Conservation (phyloP, 2,329 filamentous ascomycete species). For the Claviceps fusiformis region DNA sequence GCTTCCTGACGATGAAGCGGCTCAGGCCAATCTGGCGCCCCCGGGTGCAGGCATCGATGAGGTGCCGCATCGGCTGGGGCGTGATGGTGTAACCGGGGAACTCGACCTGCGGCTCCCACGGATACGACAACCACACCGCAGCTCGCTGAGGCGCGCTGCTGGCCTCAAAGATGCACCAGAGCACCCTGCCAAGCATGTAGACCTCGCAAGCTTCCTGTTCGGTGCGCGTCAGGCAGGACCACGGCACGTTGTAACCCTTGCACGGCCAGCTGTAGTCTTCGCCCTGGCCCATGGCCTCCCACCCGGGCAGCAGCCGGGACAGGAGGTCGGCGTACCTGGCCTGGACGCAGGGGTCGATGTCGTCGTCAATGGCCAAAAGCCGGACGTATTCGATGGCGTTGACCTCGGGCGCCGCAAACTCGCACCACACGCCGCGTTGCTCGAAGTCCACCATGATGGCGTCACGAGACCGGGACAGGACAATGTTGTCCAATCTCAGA, state of each 20-base stretch:
- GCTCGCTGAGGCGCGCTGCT: constrained; percentile 42
- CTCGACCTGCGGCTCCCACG: constrained; percentile 39
- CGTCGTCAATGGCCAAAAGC: constrained; percentile 37
- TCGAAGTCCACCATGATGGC: constrained; percentile 48
- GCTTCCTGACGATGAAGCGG: constrained; percentile 28
- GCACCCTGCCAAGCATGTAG: constrained; percentile 47
- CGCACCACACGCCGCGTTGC: constrained; percentile 49
- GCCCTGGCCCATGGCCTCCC: constrained; percentile 24
- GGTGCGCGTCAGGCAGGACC: constrained; percentile 34
- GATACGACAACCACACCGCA: constrained; percentile 46
- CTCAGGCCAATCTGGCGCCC: constrained; percentile 33
- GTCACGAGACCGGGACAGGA: constrained; percentile 33
- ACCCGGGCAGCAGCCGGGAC: constrained; percentile 30
- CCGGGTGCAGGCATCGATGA: constrained; percentile 39
- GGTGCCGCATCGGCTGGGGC: constrained; percentile 27
- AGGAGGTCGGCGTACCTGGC: constrained; percentile 29
- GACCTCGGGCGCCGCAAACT: constrained; percentile 47
- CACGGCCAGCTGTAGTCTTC: constrained; percentile 35
- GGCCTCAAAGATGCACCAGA: constrained; percentile 51
- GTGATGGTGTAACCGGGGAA: constrained; percentile 40
- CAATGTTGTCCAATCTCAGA: constrained; percentile 45
- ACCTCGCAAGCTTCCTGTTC: constrained; percentile 47
- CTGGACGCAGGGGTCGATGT: constrained; percentile 25
- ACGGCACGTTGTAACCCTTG: constrained; percentile 41
- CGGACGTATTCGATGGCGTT: constrained; percentile 45